Evolutionary conservation across 345 rosid species (phyloP).

Genomic region (Eucalyptus cloeziana): DNA sequence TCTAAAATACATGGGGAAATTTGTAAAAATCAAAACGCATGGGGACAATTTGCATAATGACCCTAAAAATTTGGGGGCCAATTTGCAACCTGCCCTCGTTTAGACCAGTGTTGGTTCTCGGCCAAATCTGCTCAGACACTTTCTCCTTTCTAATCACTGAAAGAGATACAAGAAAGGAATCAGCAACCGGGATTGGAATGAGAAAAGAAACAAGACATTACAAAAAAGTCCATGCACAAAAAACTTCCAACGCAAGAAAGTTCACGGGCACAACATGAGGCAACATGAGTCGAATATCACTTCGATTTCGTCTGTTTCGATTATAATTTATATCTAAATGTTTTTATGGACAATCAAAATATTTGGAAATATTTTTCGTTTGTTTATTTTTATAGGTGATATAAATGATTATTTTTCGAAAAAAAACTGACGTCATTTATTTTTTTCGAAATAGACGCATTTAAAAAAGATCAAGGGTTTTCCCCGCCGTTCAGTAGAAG

Average conservation of each 20-base stretch:
- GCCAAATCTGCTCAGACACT: not conserved
- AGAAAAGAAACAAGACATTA: not conserved
- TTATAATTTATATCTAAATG: rapidly evolving
- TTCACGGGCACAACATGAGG: not conserved
- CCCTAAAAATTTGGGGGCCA: not conserved
- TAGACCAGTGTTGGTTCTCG: not conserved
- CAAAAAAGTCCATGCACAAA: not conserved
- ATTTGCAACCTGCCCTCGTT: not conserved
- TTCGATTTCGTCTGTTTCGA: too few relatives aligned
- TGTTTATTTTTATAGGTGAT: not conserved
- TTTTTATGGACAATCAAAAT: rapidly evolving
- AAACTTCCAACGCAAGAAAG: not conserved
- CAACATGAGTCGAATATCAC: not conserved
- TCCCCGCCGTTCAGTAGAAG: not conserved
- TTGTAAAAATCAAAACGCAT: not conserved
- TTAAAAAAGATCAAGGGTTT: not conserved
- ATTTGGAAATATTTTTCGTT: rapidly evolving
- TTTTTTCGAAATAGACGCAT: not conserved
- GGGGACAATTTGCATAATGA: not conserved
- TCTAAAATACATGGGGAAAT: not conserved
- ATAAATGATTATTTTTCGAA: too few relatives aligned
- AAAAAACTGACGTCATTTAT: too few relatives aligned
- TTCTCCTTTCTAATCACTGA: not conserved
- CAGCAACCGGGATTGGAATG: not conserved
- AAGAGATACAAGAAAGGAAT: not conserved